Evolutionary conservation across 176 grass and related monocot genomes (phyloP), one percentile per base, ranked within the genome.

Genomic region (Oryza nivara): DNA sequence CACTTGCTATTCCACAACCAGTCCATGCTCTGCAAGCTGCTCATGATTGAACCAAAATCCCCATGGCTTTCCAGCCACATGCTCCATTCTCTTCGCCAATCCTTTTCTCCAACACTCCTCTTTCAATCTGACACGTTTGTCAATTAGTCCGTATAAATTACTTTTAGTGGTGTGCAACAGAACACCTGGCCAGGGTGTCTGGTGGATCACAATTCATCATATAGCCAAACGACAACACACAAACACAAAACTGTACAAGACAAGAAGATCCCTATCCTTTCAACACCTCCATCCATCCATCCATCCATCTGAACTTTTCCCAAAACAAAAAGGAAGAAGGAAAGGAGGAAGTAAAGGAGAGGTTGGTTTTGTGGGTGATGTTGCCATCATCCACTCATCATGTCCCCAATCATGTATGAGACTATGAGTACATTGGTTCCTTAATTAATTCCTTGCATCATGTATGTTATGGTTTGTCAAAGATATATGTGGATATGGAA

Each of bases 251-350:
- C 5, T 23, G 0, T 9, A 11, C 58, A 23, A 23, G 17, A 22
- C 67, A 69, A 40, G 8, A 40, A 70, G 34, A 40, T 40, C 34
- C 67, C 34, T 70, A 70, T 70, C 35, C 67, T 70, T 70, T 70
- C 7, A 19, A 70, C 34, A 36, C 34, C 34, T 70, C 58, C 58
- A 23, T 63, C 19, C 54, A 32, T 32, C 28, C 28, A 28, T 28
- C 30, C 30, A 58, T 58, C 17, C 54, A 58, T 58, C 5, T 58
- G 54, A 19, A n/a, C 54, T 58, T 58, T 58, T 58, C 54, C 17
- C 54, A 20, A 11, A 63, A n/a, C 58, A 63, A 63, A 63, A 63
- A 61, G 54, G 19, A 58, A n/a, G 54, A 63, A 63, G 1, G 58
- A 63, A 36, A 5, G 35, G 0, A 36, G 35, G 35, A 23, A 23